These are phyloP conservation scores for Alternaria novae-zelandiae DNA, from an alignment of 2,329 filamentous ascomycete species.

Conservation along the genomic window DNA sequence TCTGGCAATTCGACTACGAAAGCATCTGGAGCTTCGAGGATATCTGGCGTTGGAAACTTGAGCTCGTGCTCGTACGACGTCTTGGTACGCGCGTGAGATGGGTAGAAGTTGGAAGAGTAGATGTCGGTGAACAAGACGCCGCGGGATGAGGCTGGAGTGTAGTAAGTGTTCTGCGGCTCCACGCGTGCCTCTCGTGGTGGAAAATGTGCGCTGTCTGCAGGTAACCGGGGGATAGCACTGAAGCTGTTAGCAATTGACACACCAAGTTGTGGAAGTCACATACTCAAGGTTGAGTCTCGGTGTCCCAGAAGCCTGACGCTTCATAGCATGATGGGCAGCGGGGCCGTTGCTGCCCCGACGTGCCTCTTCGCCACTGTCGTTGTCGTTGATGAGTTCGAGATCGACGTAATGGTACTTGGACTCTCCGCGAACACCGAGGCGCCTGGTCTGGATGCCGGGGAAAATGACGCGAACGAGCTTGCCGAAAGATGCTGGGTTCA, in stretches of 20 bases:
- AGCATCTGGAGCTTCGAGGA: conserved; percentile 66
- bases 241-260: conserved; percentile 19
- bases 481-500: conserved; percentile 97
- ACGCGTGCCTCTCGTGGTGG: conserved; percentile 42
- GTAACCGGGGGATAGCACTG: conserved; percentile 53
- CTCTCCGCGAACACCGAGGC: conserved; percentile 90
- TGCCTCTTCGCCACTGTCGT: conserved; percentile 34
- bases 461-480: conserved; percentile 97
- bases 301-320: conserved; percentile 42
- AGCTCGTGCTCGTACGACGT: conserved; percentile 67
- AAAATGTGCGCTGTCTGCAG: conserved; percentile 57
- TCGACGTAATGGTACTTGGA: conserved; percentile 95
- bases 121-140: conserved; percentile 57
- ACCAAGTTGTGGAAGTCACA: not conserved
- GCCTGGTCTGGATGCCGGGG: conserved; percentile 88
- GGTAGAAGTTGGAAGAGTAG: conserved; percentile 51
- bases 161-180: conserved; percentile 37
- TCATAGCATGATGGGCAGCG: conserved; percentile 30
- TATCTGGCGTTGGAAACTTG: conserved; percentile 65
- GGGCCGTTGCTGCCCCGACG: conserved; percentile 29
- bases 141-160: conserved; percentile 50
- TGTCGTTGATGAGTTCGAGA: conserved; percentile 58
- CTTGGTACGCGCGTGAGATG: conserved; percentile 46
- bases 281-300: conserved; percentile 47
- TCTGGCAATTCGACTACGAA: conserved; percentile 81